phyloP scores from a whole-genome alignment of 257 asterid species.

The Voacanga thouarsii region DNA sequence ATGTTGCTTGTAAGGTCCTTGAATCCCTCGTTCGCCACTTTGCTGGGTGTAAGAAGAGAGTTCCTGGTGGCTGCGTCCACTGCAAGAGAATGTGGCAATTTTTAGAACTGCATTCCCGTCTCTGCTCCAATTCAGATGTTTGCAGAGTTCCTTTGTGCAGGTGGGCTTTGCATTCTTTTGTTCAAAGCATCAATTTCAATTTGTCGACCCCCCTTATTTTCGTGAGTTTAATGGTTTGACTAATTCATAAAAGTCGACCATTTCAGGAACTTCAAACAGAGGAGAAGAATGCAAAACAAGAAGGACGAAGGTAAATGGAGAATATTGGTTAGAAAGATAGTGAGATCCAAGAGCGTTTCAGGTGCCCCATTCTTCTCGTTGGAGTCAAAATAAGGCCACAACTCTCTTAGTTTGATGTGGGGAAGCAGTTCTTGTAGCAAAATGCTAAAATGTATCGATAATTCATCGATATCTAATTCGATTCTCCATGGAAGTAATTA shows the following conservation, averaged over 20 bases:
- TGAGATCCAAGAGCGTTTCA: slow-evolving; percentile 77
- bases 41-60: slow-evolving; percentile 68
- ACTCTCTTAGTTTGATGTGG: neutral
- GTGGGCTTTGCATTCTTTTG: slow-evolving; percentile 25
- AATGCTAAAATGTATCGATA: neutral
- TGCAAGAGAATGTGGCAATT: slow-evolving; percentile 93
- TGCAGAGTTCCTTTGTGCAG: slow-evolving; percentile 86
- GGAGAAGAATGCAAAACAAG: slow-evolving; percentile 54
- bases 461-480: neutral
- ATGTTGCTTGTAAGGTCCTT: slow-evolving; percentile 65
- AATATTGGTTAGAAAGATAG: slow-evolving; percentile 67
- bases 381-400: slow-evolving; percentile 32
- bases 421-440: neutral
- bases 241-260: neutral
- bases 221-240: neutral
- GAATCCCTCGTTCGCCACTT: slow-evolving; percentile 75
- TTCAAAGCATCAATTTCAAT: neutral
- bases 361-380: slow-evolving; percentile 77
- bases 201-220: neutral
- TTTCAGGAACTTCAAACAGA: slow-evolving; percentile 57
- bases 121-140: slow-evolving; percentile 54
- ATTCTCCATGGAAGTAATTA: no score
- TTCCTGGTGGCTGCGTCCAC: slow-evolving; percentile 67
- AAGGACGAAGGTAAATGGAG: slow-evolving; percentile 79
- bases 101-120: slow-evolving; percentile 75